A percentile compares a stretch with the other conserved stretches of the same genome.
These are phyloP conservation scores for Anthoceros angustus DNA, from an alignment of 225 moss, liverwort and hornwort genomes.

Conservation along the genomic window DNA sequence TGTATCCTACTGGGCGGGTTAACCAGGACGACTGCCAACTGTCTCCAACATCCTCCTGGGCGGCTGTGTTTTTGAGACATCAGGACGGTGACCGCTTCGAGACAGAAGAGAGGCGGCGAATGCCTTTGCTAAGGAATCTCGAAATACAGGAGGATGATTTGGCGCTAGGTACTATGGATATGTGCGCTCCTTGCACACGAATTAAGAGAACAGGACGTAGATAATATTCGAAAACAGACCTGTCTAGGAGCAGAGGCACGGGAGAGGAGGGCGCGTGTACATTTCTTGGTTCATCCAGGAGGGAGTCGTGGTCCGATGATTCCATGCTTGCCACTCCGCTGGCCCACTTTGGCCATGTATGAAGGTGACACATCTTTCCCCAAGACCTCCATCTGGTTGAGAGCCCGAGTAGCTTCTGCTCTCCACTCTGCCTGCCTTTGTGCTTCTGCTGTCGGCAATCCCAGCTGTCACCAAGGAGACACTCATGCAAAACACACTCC, in stretches of 20 bases:
- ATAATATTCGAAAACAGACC: too few relatives aligned
- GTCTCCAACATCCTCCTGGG: too few relatives aligned
- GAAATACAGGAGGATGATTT: too few relatives aligned
- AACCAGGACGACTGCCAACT: too few relatives aligned
- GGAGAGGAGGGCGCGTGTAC: background rate
- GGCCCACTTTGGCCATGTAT: conserved; percentile 20
- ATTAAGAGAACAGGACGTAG: too few relatives aligned
- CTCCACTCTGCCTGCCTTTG: conserved; percentile 89
- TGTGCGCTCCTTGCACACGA: too few relatives aligned
- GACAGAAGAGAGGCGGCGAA: too few relatives aligned
- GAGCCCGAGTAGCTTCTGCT: conserved; percentile 78
- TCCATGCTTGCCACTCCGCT: conserved; percentile 36
- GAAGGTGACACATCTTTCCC: conserved; percentile 33
- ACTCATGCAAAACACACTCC: conserved; percentile 20
- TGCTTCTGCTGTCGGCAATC: conserved; percentile 89
- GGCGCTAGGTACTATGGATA: too few relatives aligned
- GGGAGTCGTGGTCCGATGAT: conserved; percentile 62
- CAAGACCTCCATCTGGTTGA: conserved; percentile 54
- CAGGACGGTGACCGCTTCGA: too few relatives aligned
- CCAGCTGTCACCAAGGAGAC: conserved; percentile 62
- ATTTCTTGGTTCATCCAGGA: conserved; percentile 5
- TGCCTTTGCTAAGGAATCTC: too few relatives aligned
- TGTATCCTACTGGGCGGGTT: background rate
- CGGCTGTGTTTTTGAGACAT: too few relatives aligned
- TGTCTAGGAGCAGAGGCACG: background rate